phyloP scores from a whole-genome alignment of 331 rosid species.

The Malus hybrid region DNA sequence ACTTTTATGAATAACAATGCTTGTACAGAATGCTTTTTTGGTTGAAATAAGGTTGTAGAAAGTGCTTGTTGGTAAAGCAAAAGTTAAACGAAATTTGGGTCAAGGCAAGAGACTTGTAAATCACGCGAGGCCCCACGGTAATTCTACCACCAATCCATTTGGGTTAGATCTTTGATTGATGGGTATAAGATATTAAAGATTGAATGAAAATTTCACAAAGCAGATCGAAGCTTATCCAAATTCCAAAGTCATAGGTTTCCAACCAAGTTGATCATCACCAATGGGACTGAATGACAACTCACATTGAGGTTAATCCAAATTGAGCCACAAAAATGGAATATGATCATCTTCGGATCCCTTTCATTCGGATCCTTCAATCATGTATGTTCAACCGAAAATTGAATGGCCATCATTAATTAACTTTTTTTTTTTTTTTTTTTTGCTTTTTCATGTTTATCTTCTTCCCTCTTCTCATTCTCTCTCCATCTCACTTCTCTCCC shows the following conservation, averaged over 20 bases:
- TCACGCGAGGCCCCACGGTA: slow-evolving; percentile 2
- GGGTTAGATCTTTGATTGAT: background rate
- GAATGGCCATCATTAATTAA: too few relatives aligned
- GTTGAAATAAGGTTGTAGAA: background rate
- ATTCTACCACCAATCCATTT: slow-evolving; percentile 8
- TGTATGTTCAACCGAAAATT: too few relatives aligned
- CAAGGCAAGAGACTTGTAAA: background rate
- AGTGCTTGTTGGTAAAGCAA: background rate
- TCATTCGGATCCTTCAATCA: too few relatives aligned
- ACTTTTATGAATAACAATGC: background rate
- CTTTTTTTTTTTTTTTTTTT: too few relatives aligned
- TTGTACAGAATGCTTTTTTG: background rate
- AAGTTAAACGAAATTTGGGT: background rate
- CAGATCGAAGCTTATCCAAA: background rate
- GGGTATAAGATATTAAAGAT: background rate
- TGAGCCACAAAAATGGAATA: too few relatives aligned
- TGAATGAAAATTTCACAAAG: background rate
- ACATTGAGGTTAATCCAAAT: background rate
- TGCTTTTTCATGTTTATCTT: too few relatives aligned
- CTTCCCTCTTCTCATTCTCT: too few relatives aligned
- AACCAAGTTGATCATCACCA: background rate
- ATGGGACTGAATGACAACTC: background rate
- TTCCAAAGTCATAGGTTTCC: background rate
- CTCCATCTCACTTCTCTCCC: too few relatives aligned
- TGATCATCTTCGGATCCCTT: too few relatives aligned